phyloP scores from a whole-genome alignment of 306 rosid species.

The Quercus aquifolioides region DNA sequence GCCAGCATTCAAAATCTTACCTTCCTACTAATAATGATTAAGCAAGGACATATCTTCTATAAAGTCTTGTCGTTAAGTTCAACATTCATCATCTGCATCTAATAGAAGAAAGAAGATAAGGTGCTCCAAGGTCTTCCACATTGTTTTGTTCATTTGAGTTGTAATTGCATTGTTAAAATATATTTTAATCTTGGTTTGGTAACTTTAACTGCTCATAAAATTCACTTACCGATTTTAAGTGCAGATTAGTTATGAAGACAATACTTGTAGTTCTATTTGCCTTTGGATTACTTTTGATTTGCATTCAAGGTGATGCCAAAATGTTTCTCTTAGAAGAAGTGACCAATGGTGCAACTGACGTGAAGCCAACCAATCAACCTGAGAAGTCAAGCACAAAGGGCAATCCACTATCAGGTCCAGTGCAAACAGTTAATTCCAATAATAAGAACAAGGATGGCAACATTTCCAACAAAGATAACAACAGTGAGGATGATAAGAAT shows the following conservation, averaged over 20 bases:
- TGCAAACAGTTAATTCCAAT: not conserved
- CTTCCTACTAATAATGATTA: conserved; percentile 3
- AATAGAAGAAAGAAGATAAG: not conserved
- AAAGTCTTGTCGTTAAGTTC: not conserved
- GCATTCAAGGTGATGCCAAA: conserved; percentile 11
- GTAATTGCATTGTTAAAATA: not conserved
- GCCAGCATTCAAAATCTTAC: not conserved
- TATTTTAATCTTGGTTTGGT: not conserved
- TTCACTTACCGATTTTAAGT: not conserved
- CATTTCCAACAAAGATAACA: not conserved
- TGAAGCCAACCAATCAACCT: not conserved
- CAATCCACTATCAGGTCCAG: not conserved
- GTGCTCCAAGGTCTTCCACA: not conserved
- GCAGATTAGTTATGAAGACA: conserved; percentile 17
- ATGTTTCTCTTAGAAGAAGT: conserved; percentile 3
- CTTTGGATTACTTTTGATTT: not conserved
- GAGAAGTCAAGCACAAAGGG: not conserved
- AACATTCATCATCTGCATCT: not conserved
- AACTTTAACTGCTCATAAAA: not conserved
- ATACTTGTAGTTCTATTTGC: not conserved
- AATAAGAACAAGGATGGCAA: not conserved
- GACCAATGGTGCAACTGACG: not conserved
- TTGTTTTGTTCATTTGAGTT: not conserved
- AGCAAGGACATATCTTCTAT: not conserved
- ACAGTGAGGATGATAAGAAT: conserved; percentile 8